Evolutionary conservation across 2,329 filamentous ascomycete species (phyloP).

Genomic region (Ascomycota sp.): DNA sequence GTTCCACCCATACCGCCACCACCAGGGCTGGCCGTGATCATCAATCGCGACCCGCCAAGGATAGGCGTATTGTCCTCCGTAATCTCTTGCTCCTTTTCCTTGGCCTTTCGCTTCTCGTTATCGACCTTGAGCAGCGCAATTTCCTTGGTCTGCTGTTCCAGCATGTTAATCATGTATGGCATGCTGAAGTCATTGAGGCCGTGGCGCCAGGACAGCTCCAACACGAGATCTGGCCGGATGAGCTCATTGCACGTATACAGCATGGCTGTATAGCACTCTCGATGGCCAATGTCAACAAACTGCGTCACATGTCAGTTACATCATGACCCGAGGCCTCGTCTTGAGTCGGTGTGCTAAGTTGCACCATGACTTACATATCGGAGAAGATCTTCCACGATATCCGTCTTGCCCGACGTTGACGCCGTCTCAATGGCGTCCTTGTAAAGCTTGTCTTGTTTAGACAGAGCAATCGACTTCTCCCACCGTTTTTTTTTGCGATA

Average conservation of each 20-base stretch:
- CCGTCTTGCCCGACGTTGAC: conserved; percentile 72
- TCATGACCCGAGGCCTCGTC: neutral
- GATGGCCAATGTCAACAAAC: conserved; percentile 98
- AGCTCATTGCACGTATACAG: conserved; percentile 96
- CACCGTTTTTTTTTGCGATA: conserved; percentile 99
- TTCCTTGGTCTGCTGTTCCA: conserved; percentile 75
- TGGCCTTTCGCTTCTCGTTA: conserved; percentile 80
- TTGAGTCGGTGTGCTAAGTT: no score
- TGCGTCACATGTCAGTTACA: no score
- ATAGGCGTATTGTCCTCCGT: conserved; percentile 90
- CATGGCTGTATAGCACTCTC: conserved; percentile 99
- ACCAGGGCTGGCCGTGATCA: conserved; percentile 80
- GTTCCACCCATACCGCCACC: conserved; percentile 16
- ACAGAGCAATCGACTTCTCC: conserved; percentile 95
- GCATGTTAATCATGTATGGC: conserved; percentile 99
- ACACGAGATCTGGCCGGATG: conserved; percentile 74
- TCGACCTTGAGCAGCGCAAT: conserved; percentile 77
- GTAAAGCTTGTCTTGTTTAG: conserved; percentile 98
- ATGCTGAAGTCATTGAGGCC: conserved; percentile 93
- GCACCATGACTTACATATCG: conserved; percentile 61
- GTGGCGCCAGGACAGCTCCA: conserved; percentile 94
- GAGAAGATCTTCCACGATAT: conserved; percentile 87
- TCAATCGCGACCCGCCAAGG: conserved; percentile 67
- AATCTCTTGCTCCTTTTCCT: conserved; percentile 53
- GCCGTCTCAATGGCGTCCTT: conserved; percentile 98